Percentiles rank a stretch among this genome's conserved stretches.
Evolutionary conservation across 1,284 basidiomycete species (phyloP).

Genomic region (Exobasidium cylindrosporum): DNA sequence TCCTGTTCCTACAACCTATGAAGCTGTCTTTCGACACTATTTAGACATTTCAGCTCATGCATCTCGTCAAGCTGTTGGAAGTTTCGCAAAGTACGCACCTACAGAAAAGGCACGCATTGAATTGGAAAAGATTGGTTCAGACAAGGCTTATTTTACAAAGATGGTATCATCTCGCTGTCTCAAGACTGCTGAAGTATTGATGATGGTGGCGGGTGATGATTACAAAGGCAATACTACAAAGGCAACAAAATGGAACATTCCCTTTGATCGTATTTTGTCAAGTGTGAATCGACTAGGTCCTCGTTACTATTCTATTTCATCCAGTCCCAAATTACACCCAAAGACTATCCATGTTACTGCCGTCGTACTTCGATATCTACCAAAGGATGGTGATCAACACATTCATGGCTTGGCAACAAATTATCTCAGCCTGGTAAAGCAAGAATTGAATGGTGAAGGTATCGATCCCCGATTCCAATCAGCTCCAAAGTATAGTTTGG

Average conservation of each 20-base stretch:
- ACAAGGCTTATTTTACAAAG: conserved; percentile 80
- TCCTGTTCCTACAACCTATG: conserved; percentile 93
- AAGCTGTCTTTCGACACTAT: conserved; percentile 90
- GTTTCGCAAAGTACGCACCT: conserved; percentile 83
- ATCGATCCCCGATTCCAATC: conserved; percentile 54
- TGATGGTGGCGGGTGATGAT: conserved; percentile 77
- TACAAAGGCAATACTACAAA: conserved; percentile 62
- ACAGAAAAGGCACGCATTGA: conserved; percentile 71
- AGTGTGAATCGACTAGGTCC: conserved; percentile 89
- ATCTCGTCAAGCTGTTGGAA: conserved; percentile 85
- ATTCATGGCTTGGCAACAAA: conserved; percentile 52
- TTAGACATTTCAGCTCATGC: conserved; percentile 90
- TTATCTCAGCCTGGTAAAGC: conserved; percentile 61
- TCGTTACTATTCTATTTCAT: conserved; percentile 97
- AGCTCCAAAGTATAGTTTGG: conserved; percentile 79
- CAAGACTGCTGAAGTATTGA: conserved; percentile 85
- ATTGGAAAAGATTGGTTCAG: conserved; percentile 73
- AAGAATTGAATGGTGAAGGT: conserved; percentile 62
- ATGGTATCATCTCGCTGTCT: conserved; percentile 77
- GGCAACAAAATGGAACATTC: conserved; percentile 83
- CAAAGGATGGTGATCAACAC: conserved; percentile 22
- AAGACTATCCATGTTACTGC: conserved; percentile 88
- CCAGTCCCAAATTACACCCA: conserved; percentile 85
- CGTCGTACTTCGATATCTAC: conserved; percentile 64
- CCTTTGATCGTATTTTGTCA: conserved; percentile 93